Percentiles rank a stretch among this genome's conserved stretches.
phyloP scores from a whole-genome alignment of 169 alveolate genomes.

The Pseudocohnilembus persalinus region DNA sequence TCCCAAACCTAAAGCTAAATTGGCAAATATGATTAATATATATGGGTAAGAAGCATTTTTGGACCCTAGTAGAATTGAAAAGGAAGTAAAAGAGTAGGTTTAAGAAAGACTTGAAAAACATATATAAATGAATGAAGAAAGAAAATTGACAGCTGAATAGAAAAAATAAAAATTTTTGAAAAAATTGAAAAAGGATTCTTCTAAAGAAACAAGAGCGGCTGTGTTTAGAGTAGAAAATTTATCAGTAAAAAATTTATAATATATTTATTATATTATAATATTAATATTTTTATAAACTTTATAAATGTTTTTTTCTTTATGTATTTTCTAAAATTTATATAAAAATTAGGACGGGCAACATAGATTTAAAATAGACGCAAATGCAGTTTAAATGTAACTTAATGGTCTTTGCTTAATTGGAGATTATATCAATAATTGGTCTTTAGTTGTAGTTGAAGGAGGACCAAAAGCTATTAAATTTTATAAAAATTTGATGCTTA shows the following conservation, averaged over 20 bases:
- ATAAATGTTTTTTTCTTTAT: too few species aligned
- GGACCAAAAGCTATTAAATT: constrained; percentile 77
- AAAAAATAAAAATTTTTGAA: constrained; percentile 61
- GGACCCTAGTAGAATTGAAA: constrained; percentile 76
- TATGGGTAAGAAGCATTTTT: constrained; percentile 65
- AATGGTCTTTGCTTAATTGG: constrained; percentile 59
- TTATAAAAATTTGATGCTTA: constrained; percentile 64
- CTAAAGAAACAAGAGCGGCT: constrained; percentile 60
- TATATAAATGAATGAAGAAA: constrained; percentile 57
- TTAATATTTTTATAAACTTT: too few species aligned
- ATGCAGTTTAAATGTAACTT: constrained; percentile 64
- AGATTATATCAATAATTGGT: constrained; percentile 31
- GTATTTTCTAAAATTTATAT: too few species aligned
- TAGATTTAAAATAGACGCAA: constrained; percentile 65
- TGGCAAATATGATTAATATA: constrained; percentile 65
- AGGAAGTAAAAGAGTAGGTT: constrained; percentile 54
- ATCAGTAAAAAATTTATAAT: too few species aligned
- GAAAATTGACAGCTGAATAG: constrained; percentile 64
- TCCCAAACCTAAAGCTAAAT: constrained; percentile 73
- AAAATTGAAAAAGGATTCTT: constrained; percentile 66
- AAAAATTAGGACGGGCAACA: constrained; percentile 34
- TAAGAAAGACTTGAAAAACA: constrained; percentile 62
- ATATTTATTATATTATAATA: too few species aligned
- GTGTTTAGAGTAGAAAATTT: constrained; percentile 59
- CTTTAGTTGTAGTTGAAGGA: constrained; percentile 77